These are phyloP conservation scores for Moesziomyces sp. DNA, from an alignment of 1,284 basidiomycete species.

Conservation along the genomic window DNA sequence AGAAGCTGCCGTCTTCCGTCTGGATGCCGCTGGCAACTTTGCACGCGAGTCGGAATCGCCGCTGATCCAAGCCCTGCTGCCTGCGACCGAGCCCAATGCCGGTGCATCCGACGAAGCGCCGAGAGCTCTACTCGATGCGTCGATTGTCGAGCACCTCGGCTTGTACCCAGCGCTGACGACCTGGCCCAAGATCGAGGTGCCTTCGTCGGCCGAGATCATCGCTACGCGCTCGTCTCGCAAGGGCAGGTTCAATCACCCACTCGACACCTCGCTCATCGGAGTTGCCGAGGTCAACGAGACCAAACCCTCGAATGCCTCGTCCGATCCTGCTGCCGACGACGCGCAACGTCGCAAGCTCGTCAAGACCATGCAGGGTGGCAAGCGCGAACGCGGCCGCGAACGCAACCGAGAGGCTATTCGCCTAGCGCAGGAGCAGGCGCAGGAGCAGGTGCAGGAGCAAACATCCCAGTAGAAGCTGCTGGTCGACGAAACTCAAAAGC, in stretches of 20 bases:
- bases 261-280: constrained; percentile 42
- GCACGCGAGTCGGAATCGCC: constrained; percentile 15
- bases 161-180: constrained; percentile 55
- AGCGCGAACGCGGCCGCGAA: constrained; percentile 53
- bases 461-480: too few species aligned
- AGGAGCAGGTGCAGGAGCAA: neutral
- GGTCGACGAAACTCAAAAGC: neutral
- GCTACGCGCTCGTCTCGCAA: constrained; percentile 40
- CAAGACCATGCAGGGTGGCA: constrained; percentile 57
- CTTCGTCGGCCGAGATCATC: constrained; percentile 51
- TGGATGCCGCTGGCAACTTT: constrained; percentile 16
- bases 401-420: constrained; percentile 53
- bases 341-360: constrained; percentile 45
- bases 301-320: constrained; percentile 19
- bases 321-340: constrained; percentile 30
- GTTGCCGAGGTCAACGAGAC: constrained; percentile 29
- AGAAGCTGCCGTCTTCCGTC: constrained; percentile 22
- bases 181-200: constrained; percentile 57
- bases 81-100: constrained; percentile 21
- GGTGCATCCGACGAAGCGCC: constrained; percentile 4
- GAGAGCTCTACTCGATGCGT: constrained; percentile 28
- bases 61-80: constrained; percentile 22
- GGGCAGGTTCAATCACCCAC: constrained; percentile 44
- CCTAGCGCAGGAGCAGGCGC: constrained; percentile 23
- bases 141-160: constrained; percentile 41